Evolutionary conservation across 1,284 basidiomycete species (phyloP).

Genomic region (Malassezia globosa): DNA sequence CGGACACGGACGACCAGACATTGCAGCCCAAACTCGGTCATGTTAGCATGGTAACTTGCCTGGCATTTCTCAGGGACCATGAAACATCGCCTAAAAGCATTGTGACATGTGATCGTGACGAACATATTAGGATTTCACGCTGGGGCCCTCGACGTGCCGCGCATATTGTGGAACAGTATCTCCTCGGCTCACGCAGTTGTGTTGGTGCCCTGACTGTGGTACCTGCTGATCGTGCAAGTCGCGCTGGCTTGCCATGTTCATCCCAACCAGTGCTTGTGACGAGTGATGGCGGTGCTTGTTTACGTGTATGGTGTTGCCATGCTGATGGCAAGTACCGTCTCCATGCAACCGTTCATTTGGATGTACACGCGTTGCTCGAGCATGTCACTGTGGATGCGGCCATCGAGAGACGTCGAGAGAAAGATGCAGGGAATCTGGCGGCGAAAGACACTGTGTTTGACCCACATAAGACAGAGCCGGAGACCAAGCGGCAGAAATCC

Average conservation of each 20-base stretch:
- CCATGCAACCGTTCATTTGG: constrained; percentile 5
- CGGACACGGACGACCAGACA: constrained; percentile 12
- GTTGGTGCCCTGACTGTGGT: constrained; percentile 30
- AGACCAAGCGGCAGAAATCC: constrained; percentile 1
- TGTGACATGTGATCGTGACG: constrained; percentile 40
- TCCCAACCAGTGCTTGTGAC: constrained; percentile 21
- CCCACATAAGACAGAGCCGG: neutral
- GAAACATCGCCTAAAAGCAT: constrained; percentile 18
- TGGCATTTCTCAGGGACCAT: constrained; percentile 24
- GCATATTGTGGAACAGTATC: constrained; percentile 32
- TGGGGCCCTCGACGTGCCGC: constrained; percentile 33
- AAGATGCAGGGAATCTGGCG: constrained; percentile 3
- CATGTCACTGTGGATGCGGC: constrained; percentile 9
- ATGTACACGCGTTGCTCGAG: neutral
- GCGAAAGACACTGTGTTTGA: constrained; percentile 11
- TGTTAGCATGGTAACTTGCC: constrained; percentile 36
- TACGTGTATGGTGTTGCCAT: constrained; percentile 25
- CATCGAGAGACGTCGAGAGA: constrained; percentile 12
- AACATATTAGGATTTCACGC: constrained; percentile 43
- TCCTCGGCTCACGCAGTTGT: constrained; percentile 31
- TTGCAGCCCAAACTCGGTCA: constrained; percentile 33
- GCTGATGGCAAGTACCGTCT: neutral
- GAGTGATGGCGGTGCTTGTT: constrained; percentile 28
- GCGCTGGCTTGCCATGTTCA: constrained; percentile 1
- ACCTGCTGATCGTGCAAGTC: neutral